These are phyloP conservation scores for Poteriospumella lacustris DNA, from an alignment of 108 stramenopile species.

Conservation along the genomic window DNA sequence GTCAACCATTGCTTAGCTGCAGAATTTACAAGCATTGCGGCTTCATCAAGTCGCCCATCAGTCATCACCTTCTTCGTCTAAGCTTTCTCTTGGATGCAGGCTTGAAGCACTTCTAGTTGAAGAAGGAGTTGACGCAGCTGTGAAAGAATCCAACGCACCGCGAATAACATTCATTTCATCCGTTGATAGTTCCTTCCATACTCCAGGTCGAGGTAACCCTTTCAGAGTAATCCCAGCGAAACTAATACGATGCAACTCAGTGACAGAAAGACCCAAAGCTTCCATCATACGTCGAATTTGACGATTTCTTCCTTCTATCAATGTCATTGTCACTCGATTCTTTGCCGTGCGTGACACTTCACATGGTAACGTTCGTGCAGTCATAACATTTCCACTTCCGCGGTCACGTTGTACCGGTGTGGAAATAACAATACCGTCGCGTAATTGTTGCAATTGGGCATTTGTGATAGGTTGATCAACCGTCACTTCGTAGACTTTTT, in stretches of 20 bases:
- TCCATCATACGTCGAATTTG: constrained; percentile 21
- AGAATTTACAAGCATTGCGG: too few species aligned
- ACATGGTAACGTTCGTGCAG: constrained; percentile 5
- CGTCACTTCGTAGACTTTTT: constrained; percentile 23
- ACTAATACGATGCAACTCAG: neutral
- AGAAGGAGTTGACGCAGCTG: neutral
- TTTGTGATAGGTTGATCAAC: neutral
- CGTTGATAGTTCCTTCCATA: neutral
- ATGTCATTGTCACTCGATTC: neutral
- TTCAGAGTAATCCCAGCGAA: constrained; percentile 12
- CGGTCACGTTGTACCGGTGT: neutral
- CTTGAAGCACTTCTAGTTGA: too few species aligned
- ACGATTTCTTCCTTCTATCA: constrained; percentile 23
- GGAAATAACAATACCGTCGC: constrained; percentile 1
- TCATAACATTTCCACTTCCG: neutral
- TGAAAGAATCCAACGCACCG: neutral
- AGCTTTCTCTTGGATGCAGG: too few species aligned
- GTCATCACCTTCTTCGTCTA: too few species aligned
- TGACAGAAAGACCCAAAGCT: neutral
- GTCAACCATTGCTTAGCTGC: too few species aligned
- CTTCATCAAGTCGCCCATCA: too few species aligned
- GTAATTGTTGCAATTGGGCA: neutral
- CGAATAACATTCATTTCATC: constrained; percentile 10
- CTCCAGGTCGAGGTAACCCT: neutral
- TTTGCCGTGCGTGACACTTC: neutral